phyloP scores from a whole-genome alignment of 2,329 filamentous ascomycete genomes.

The Hypoxylon sp. region DNA sequence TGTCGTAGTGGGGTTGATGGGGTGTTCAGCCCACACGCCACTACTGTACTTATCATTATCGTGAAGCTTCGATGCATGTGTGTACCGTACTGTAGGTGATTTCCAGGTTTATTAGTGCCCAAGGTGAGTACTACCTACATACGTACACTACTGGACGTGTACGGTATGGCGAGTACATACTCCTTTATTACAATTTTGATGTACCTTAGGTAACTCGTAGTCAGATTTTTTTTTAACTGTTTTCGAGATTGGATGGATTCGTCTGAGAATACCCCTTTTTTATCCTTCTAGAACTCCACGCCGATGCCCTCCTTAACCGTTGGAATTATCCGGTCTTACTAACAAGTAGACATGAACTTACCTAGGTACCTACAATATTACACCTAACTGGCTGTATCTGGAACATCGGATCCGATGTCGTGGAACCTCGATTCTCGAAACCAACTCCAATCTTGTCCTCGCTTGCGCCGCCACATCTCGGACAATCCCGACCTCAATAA shows the following conservation, averaged over 20 bases:
- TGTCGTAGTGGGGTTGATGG: constrained; percentile 36
- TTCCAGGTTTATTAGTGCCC: background rate
- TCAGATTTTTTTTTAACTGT: constrained; percentile 31
- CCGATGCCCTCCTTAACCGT: constrained; percentile 27
- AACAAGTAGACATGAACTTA: background rate
- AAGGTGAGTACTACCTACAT: background rate
- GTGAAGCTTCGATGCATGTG: constrained; percentile 11
- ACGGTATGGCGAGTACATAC: too few relatives aligned
- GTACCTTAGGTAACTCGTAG: constrained; percentile 16
- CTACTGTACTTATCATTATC: constrained; percentile 30
- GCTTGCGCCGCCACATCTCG: constrained; percentile 20
- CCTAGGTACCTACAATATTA: too few relatives aligned
- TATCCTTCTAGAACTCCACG: constrained; percentile 37
- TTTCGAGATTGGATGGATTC: constrained; percentile 28
- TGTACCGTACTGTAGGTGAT: background rate
- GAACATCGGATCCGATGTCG: constrained; percentile 38
- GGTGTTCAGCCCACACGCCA: constrained; percentile 31
- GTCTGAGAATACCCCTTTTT: constrained; percentile 25
- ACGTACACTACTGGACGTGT: too few relatives aligned
- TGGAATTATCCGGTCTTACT: constrained; percentile 34
- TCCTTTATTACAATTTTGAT: background rate
- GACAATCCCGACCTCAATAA: constrained; percentile 15
- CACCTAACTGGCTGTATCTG: constrained; percentile 27
- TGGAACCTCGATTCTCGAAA: constrained; percentile 33
- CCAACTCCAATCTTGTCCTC: constrained; percentile 1